Evolutionary conservation across 371 early-diverging fungal species (phyloP), one percentile per base, ranked within the genome.

Genomic region (Fennellomyces sp.): DNA sequence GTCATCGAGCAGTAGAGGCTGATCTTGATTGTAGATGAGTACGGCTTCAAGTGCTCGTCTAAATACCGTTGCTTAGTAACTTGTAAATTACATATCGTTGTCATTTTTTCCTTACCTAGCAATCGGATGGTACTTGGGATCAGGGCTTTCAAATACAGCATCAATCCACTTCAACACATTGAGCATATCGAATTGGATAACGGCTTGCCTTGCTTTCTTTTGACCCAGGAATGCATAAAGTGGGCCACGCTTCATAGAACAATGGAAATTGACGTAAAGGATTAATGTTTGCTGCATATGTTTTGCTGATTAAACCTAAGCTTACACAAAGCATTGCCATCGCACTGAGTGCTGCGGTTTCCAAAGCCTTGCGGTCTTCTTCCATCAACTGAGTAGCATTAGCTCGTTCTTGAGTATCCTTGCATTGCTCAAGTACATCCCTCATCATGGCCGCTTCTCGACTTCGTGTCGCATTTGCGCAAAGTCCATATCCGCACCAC

Each of bases 401-500:
- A 4, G 81, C 87, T 6, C 91, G 87, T 45, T 91, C 90, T 17
- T 80, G 79, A 0, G 79, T 52, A 65, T 93, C 92, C 63, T 88
- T 92, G 61, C 86, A 77, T 47, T 86, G 85, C 29, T 94, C 94
- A 53, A 95, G 69, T 0, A 90, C 88, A 45, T 79, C 71, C 4
- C 80, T 66, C 63, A 94, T 89, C 86, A 93, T 89, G 39, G 83
- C 85, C 3, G 81, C 83, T 62, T 96, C 94, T 0, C 88, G 71
- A 3, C 91, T 91, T 1, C 88, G 77, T 8, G 87, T 84, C 1
- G 63, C 39, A n/a, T 74, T 76, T 0, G 90, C 80, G 36, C 81
- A 80, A 33, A 73, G 75, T 1, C 97, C 96, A 64, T 91, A 87
- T 2, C 97, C 93, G 70, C 96, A 93, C 98, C 98, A 98, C 45